Evolutionary conservation across 192 early-diverging fungal species (phyloP), one percentile per base, ranked within the genome.

Genomic region (Rhizoclosmatium sp.): DNA sequence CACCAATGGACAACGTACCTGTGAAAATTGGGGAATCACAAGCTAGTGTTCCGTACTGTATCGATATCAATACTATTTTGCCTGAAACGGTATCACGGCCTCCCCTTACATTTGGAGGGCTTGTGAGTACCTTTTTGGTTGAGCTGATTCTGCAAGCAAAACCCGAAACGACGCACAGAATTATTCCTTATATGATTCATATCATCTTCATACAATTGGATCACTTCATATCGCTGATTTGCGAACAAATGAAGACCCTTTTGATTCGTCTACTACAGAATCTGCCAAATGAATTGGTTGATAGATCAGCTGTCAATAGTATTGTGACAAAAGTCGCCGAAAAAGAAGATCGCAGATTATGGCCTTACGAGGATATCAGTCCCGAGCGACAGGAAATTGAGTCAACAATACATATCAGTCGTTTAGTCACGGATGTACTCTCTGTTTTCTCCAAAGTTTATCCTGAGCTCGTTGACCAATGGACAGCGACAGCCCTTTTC

Each of bases 161-260:
- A 23, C 47, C 75, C 2, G 81, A 85, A 9, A 85, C 91, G 41
- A 78, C 96, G 4, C 65, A 84, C 3, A 81, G 87, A 16, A 89
- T 93, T 78, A 82, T 97, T 1, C 92, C 95, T 4, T 73, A 92
- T 7, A 76, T 97, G 16, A 79, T 96, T 0, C 93, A 94, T 76
- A 84, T 90, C 12, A 84, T 95, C 7, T 92, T 94, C 79, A 92
- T 96, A 2, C 95, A 96, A 66, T 70, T 97, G 21, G 96, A 97
- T 82, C 91, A 93, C 64, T 86, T 91, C 40, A 91, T 93, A 41
- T 90, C 91, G 5, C 84, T 93, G 41, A 89, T 93, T 7, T 93
- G 93, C 75, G 95, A 95, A 64, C 91, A 95, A 80, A 88, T 88
- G 14, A 85, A 92, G 31, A 82, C 87, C 42, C 84, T 96, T 19